phyloP scores from a whole-genome alignment of 2,329 filamentous ascomycete species.

The Arthrocladium fulminans region DNA sequence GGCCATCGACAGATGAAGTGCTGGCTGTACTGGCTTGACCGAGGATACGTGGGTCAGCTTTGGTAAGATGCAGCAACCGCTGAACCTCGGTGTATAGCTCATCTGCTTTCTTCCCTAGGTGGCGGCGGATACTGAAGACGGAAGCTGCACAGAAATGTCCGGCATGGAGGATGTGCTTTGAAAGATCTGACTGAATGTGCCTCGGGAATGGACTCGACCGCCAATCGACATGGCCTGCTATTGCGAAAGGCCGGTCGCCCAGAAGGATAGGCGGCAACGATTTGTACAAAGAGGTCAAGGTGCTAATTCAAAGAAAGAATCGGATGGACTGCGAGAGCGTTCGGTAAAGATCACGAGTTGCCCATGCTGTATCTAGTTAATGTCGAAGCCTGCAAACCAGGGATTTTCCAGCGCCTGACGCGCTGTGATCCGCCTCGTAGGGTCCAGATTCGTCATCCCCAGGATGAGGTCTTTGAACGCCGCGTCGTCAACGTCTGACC shows the following conservation, averaged over 20 bases:
- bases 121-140: slow-evolving; percentile 9
- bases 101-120: slow-evolving; percentile 9
- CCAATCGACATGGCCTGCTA: too few species aligned
- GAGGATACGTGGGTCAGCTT: slow-evolving; percentile 11
- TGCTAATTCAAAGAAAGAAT: too few species aligned
- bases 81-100: slow-evolving; percentile 9
- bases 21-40: slow-evolving; percentile 14
- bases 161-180: slow-evolving; percentile 9
- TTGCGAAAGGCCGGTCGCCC: too few species aligned
- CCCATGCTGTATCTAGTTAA: neutral
- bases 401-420: slow-evolving; percentile 9
- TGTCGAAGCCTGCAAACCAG: slow-evolving; percentile 1
- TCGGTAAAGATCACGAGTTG: too few species aligned
- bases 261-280: too few species aligned
- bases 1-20: slow-evolving; percentile 15
- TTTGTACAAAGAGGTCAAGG: too few species aligned
- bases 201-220: too few species aligned
- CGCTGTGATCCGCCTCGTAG: neutral
- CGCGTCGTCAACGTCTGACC: slow-evolving; percentile 21
- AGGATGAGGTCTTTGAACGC: neutral
- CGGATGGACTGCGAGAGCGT: too few species aligned
- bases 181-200: too few species aligned
- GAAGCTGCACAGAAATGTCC: slow-evolving; percentile 10
- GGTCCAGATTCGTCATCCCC: neutral
- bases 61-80: slow-evolving; percentile 12